Evolutionary conservation across 495 filamentous ascomycete genomes (phyloP).

Genomic region (Xylona heveae): DNA sequence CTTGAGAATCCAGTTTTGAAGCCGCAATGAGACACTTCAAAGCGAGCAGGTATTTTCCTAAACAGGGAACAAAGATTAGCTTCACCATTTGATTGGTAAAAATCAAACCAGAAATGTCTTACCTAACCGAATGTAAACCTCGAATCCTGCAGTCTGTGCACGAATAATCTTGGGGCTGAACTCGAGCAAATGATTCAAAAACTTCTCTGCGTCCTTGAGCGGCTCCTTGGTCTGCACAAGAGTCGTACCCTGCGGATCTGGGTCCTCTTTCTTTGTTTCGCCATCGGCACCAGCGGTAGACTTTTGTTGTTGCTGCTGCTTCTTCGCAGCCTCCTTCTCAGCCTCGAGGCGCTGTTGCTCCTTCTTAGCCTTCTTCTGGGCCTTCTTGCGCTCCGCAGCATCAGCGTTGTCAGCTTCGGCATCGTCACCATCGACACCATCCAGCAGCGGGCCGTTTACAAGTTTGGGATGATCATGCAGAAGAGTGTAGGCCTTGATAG

Average conservation of each 20-base stretch:
- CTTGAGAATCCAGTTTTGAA: conserved; percentile 38
- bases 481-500: conserved; percentile 57
- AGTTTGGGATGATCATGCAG: conserved; percentile 58
- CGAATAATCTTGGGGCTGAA: conserved; percentile 65
- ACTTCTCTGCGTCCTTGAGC: conserved; percentile 71
- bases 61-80: neutral
- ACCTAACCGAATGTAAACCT: conserved; percentile 66
- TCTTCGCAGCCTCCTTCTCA: conserved; percentile 62
- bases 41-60: conserved; percentile 69
- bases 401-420: conserved; percentile 29
- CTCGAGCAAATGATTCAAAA: conserved; percentile 58
- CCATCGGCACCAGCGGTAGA: conserved; percentile 21
- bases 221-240: conserved; percentile 64
- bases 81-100: conserved; percentile 4
- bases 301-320: conserved; percentile 54
- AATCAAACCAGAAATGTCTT: conserved; percentile 17
- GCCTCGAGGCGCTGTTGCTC: conserved; percentile 70
- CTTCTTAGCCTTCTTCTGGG: conserved; percentile 83
- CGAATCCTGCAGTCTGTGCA: conserved; percentile 67
- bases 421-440: conserved; percentile 31
- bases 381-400: conserved; percentile 69
- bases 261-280: conserved; percentile 60
- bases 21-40: conserved; percentile 67
- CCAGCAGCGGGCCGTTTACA: conserved; percentile 29
- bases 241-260: conserved; percentile 63